Base-by-base conservation (phyloP, 1,139 yeast genomes). In the Protomyces inouyei region DNA sequence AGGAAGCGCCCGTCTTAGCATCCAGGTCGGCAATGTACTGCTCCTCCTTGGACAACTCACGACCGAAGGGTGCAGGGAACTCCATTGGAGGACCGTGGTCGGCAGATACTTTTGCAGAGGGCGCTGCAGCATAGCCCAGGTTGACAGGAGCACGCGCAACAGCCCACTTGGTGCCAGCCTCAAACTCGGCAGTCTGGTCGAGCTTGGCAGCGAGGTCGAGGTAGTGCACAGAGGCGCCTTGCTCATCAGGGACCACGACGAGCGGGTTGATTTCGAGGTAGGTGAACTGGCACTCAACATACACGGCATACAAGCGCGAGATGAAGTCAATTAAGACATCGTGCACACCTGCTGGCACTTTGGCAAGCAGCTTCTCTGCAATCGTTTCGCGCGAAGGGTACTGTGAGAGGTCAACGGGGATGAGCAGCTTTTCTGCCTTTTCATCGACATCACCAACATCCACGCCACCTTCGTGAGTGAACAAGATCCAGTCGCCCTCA, bases 141-240 rank as follows among this genome's bases (percentile, higher is more conserved):
- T 77, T 76, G 57, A 76, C 74, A 46, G 80, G 79, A 18, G 81
- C 74, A 64, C 81, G 76, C 21, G 82, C 80, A 40, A 74, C 71
- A 52, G 81, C 81, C 81, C 81, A 78, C 71, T 79, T 78, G 67
- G 80, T 78, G 45, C 81, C 82, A 66, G 81, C 78, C 72, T 79
- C 81, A 68, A 79, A 78, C 72, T 78, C 81, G 60, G 81, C 81
- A 37, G 81, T 78, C 70, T 78, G 81, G 69, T 78, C 81, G 65
- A 78, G 75, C 75, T 79, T 79, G 59, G 81, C 81, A 40, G 81
- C 81, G 65, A 78, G 73, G 70, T 78, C 81, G 51, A 78, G 77
- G 72, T 78, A 79, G 72, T 79, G 80, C 43, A 78, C 80, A 65
- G 76, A 78, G 63, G 76, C 80, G 54, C 78, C 78, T 57, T 66